Evolutionary conservation across 1,284 basidiomycete genomes (phyloP).

Genomic region (Veloboletus limbatus): DNA sequence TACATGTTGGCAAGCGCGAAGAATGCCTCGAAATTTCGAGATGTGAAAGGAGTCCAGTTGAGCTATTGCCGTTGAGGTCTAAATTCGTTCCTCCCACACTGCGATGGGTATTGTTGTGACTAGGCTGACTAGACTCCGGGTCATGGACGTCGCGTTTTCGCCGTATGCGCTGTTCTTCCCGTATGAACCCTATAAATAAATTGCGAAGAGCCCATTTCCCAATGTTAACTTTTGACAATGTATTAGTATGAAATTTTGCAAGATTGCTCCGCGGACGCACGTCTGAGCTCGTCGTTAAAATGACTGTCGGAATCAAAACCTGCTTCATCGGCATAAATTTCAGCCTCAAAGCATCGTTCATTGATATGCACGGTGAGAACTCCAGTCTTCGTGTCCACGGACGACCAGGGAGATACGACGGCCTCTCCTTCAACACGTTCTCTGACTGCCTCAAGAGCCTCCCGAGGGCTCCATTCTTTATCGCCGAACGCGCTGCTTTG

Average conservation of each 20-base stretch:
- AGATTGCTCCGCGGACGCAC: slow-evolving; percentile 47
- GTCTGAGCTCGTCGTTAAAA: slow-evolving; percentile 74
- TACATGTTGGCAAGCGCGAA: slow-evolving; percentile 17
- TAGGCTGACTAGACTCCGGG: slow-evolving; percentile 20
- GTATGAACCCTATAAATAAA: slow-evolving; percentile 67
- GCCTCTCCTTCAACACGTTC: slow-evolving; percentile 93
- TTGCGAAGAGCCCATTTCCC: slow-evolving; percentile 80
- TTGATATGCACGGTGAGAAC: slow-evolving; percentile 86
- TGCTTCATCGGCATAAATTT: slow-evolving; percentile 92
- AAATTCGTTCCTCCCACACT: slow-evolving; percentile 29
- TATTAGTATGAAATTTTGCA: slow-evolving; percentile 14
- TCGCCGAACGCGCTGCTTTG: slow-evolving; percentile 35
- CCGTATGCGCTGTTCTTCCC: slow-evolving; percentile 56
- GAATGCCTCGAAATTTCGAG: slow-evolving; percentile 27
- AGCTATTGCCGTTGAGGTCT: slow-evolving; percentile 30
- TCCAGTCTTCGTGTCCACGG: slow-evolving; percentile 87
- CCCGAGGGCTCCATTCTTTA: slow-evolving; percentile 63
- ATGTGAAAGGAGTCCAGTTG: slow-evolving; percentile 31
- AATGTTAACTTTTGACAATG: slow-evolving; percentile 59
- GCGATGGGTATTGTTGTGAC: slow-evolving; percentile 20
- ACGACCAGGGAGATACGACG: slow-evolving; percentile 82
- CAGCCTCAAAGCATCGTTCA: slow-evolving; percentile 89
- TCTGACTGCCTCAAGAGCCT: slow-evolving; percentile 83
- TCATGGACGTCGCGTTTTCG: slow-evolving; percentile 33
- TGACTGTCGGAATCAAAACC: slow-evolving; percentile 57